Percentiles rank a stretch among this genome's conserved stretches.
Conservation (phyloP, 495 filamentous ascomycete species). For the Talaromyces ruber region DNA sequence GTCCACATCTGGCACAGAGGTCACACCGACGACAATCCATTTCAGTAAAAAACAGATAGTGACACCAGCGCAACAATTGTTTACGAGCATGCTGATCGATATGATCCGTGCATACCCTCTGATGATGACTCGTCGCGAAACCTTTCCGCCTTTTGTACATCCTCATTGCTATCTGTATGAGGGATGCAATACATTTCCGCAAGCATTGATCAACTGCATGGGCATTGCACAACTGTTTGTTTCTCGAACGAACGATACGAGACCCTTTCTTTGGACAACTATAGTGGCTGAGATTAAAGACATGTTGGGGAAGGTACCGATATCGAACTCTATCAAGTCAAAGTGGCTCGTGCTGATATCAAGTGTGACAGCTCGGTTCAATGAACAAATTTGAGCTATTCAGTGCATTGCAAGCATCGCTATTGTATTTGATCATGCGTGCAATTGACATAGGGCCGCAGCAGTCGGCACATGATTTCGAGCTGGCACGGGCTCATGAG, state of each 20-base stretch:
- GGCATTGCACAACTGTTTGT: slow-evolving; percentile 3
- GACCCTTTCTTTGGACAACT: slow-evolving; percentile 2
- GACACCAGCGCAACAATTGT: neutral
- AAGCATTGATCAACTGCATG: slow-evolving; percentile 2
- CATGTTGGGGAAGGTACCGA: neutral
- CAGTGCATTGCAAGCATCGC: slow-evolving; percentile 1
- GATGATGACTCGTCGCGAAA: slow-evolving; percentile 7
- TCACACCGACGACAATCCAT: neutral
- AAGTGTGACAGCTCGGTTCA: neutral
- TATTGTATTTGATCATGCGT: slow-evolving; percentile 7
- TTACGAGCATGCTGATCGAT: slow-evolving; percentile 1
- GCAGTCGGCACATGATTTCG: neutral
- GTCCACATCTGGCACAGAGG: neutral
- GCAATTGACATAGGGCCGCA: neutral
- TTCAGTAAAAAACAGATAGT: neutral
- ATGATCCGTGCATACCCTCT: slow-evolving; percentile 4
- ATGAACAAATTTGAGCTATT: slow-evolving; percentile 1
- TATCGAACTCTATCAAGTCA: neutral
- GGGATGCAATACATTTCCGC: slow-evolving; percentile 1
- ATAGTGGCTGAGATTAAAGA: neutral
- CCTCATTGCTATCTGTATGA: neutral
- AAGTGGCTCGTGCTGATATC: neutral
- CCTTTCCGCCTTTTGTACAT: slow-evolving; percentile 6
- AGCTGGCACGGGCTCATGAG: neutral
- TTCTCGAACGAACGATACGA: neutral